These are phyloP conservation scores for Conticribra weissflogii DNA, from an alignment of 108 stramenopile genomes.

Conservation along the genomic window DNA sequence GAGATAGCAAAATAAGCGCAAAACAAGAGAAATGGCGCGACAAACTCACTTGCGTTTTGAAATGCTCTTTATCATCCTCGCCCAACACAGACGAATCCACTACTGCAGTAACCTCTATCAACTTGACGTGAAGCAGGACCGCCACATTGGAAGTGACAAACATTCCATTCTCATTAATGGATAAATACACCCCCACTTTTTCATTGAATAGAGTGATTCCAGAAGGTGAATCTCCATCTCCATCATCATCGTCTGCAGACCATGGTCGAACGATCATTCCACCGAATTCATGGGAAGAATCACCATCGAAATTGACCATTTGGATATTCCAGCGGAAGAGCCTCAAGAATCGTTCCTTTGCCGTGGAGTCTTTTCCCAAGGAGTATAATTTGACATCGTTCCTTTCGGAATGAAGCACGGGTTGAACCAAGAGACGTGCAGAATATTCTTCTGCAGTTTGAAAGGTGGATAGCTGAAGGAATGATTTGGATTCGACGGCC, in stretches of 20 bases:
- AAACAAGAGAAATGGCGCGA: neutral
- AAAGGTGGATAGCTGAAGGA: neutral
- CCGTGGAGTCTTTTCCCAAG: neutral
- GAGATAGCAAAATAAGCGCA: neutral
- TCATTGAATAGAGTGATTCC: neutral
- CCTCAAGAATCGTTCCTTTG: neutral
- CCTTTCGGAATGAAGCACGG: neutral
- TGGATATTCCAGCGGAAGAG: neutral
- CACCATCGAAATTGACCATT: neutral
- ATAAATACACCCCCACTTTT: neutral
- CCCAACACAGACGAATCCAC: neutral
- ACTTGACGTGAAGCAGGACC: neutral
- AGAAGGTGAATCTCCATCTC: neutral
- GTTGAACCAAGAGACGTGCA: neutral
- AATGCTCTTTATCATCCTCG: neutral
- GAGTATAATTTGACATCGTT: neutral
- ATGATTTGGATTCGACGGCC: neutral
- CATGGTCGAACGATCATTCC: neutral
- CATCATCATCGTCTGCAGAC: neutral
- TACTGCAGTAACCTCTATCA: neutral
- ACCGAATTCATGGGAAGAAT: neutral
- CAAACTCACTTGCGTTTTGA: neutral
- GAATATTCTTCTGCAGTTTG: no score
- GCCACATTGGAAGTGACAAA: neutral
- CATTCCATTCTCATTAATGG: neutral